phyloP scores from a whole-genome alignment of 2,329 filamentous ascomycete species.

The Xylaria sp. region DNA sequence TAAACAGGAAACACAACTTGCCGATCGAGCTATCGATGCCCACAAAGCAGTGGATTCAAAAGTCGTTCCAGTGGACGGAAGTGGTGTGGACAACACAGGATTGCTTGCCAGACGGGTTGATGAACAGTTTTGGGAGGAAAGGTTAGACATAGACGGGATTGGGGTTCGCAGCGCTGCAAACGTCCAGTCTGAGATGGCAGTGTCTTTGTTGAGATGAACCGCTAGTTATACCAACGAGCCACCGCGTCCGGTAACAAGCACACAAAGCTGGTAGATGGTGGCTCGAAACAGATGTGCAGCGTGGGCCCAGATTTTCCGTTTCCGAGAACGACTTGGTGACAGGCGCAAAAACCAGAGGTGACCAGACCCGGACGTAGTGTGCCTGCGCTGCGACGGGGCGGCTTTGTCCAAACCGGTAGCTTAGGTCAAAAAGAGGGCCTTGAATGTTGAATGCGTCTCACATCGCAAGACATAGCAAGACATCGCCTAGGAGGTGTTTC shows the following conservation, averaged over 20 bases:
- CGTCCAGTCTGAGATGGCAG: conserved; percentile 24
- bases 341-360: conserved; percentile 24
- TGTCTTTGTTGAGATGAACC: conserved; percentile 32
- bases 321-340: conserved; percentile 35
- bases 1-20: background rate
- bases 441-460: background rate
- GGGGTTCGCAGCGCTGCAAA: conserved; percentile 33
- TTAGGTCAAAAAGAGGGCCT: conserved; percentile 13
- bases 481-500: background rate
- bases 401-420: conserved; percentile 22
- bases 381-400: background rate
- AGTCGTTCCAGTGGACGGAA: background rate
- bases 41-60: background rate
- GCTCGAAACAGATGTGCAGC: conserved; percentile 27
- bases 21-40: background rate
- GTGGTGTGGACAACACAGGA: background rate
- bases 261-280: conserved; percentile 34
- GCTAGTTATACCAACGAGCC: background rate
- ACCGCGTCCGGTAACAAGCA: conserved; percentile 36
- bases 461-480: background rate
- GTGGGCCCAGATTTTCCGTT: conserved; percentile 33
- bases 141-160: conserved; percentile 22
- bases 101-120: conserved; percentile 16
- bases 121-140: conserved; percentile 32
- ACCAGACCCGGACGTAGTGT: background rate